Evolutionary conservation across 257 asterid genomes (phyloP).

Genomic region (Solanum clarkiae): DNA sequence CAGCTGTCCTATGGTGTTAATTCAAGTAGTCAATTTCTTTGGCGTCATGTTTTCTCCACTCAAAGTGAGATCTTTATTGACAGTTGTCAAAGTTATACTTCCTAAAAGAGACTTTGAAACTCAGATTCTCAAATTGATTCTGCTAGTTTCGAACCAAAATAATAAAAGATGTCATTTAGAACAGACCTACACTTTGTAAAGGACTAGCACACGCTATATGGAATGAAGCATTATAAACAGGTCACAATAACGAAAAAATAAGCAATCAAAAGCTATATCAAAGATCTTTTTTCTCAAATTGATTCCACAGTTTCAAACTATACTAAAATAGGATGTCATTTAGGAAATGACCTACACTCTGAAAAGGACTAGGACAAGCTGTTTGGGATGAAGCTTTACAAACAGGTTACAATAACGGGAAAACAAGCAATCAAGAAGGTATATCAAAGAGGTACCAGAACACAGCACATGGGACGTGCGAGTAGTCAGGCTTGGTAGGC

Average conservation of each 20-base stretch:
- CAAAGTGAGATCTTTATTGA: neutral
- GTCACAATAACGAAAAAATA: neutral
- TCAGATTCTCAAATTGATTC: neutral
- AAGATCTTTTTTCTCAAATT: neutral
- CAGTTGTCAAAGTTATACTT: neutral
- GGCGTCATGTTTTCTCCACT: neutral
- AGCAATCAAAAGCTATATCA: neutral
- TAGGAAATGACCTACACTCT: neutral
- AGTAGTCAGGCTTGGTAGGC: slow-evolving; percentile 63
- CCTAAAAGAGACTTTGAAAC: neutral
- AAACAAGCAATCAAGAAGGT: neutral
- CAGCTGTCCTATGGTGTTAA: neutral
- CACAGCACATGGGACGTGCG: slow-evolving; percentile 71
- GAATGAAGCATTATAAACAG: neutral
- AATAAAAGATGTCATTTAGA: neutral
- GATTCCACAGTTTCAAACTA: neutral
- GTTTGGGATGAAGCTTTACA: neutral
- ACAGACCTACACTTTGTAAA: neutral
- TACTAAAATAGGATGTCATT: neutral
- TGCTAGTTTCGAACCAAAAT: neutral
- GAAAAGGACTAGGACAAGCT: neutral
- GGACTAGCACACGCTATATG: neutral
- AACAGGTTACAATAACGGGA: neutral
- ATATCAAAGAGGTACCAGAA: slow-evolving; percentile 49
- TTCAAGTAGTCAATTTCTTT: neutral